Base-by-base conservation (phyloP, 441 rosid genomes). In the Erodium chrysanthum region DNA sequence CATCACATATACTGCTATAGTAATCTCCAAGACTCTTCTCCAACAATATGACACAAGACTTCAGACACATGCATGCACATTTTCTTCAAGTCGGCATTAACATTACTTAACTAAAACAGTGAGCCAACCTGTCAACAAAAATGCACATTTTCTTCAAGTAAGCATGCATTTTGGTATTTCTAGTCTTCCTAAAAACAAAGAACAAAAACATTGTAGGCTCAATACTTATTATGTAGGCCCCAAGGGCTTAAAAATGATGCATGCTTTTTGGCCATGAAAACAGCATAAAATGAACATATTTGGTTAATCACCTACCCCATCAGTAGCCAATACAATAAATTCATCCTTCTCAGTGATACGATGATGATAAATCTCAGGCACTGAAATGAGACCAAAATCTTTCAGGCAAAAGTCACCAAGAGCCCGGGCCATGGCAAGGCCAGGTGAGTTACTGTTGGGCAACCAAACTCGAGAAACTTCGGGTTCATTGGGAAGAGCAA, bases 361-460 rank as follows among this genome's bases (percentile, higher is more conserved):
- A 20, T 54, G 61, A 54, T 54, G 61, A 54, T 54, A 54, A 54
- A 54, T 20, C 61, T 54, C 61, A 54, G 61, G 61, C 20, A 21
- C 25, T 21, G 61, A 54, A 54, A 54, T 54, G 22, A 54, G 61
- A 54, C 61, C 61, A 54, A 18, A 20, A 2, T 20, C 61, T 54
- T 54, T 54, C 8, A 54, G 61, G 61, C 61, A 54, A 54, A 54
- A 54, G 61, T 54, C 61, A 54, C 61, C 61, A 54, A 54, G 11
- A 54, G 61, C 61, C 11, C 61, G 61, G 5, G 61, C 23, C 61
- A 54, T 54, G 61, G 61, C 61, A 7, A 54, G 61, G 61, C 61
- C 61, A 54, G 61, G 61, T 7, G 61, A 54, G 61, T 54, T 54
- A 20, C 27, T 54, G 61, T 54, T 54, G 61, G 61, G 61, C 61